phyloP scores from a whole-genome alignment of 1,139 yeast genomes.

The Magnusiomyces paraingens region DNA sequence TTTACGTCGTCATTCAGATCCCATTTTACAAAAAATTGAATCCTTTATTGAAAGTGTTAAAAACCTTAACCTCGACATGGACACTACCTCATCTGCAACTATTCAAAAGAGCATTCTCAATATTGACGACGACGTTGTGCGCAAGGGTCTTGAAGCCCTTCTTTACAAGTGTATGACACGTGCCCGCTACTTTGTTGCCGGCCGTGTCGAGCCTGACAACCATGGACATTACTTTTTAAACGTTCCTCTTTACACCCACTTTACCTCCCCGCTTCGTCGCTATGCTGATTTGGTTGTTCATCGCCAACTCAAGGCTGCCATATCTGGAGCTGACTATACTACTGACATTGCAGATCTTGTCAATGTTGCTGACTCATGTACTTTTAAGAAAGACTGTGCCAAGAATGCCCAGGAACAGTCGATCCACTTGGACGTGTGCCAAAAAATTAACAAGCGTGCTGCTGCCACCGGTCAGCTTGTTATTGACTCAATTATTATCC shows the following conservation, averaged over 20 bases:
- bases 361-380: conserved; percentile 84
- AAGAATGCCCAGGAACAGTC: conserved; percentile 93
- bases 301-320: conserved; percentile 71
- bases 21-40: conserved; percentile 76
- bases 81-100: conserved; percentile 67
- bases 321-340: conserved; percentile 38
- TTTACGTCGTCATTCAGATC: conserved; percentile 81
- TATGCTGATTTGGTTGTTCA: conserved; percentile 92
- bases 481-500: conserved; percentile 80
- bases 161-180: conserved; percentile 77
- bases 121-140: conserved; percentile 55
- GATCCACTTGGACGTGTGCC: conserved; percentile 76
- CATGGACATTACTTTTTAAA: conserved; percentile 71
- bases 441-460: conserved; percentile 75
- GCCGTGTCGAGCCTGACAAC: conserved; percentile 74
- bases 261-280: conserved; percentile 86
- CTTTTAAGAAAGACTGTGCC: conserved; percentile 93
- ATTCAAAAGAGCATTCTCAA: conserved; percentile 64
- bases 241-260: conserved; percentile 83
- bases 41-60: conserved; percentile 66
- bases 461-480: conserved; percentile 62
- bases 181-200: conserved; percentile 85
- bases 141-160: conserved; percentile 74
- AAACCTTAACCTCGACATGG: conserved; percentile 53
- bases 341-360: conserved; percentile 69